Base-by-base conservation (phyloP, 805 yeast genomes). In the Wickerhamiella sorbophila region DNA sequence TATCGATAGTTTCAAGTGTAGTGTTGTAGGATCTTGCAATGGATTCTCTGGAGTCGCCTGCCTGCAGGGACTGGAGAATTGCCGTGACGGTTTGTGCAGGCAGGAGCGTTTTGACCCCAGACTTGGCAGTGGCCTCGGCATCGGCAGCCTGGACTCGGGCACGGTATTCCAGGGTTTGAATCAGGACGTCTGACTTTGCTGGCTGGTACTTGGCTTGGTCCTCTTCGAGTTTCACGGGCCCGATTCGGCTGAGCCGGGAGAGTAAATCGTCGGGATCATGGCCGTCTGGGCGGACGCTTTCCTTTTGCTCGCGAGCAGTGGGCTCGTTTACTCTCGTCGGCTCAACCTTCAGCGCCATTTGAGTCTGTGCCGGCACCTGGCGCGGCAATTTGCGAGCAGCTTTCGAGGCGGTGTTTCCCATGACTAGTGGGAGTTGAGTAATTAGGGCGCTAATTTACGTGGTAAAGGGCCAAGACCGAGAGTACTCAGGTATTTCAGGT, bases 211-310 rank as follows among this genome's bases (percentile, higher is more conserved):
- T n/a, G 10, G 31, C 36, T 5, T 39, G 36, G 20, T 35, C 14
- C 5, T 43, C 45, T n/a, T 27, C 41, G 32, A 33, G 43, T 32
- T 48, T 36, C 8, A 50, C 55, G 2, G 46, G 49, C 1, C 58
- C 58, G 26, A 54, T 41, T 21, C 47, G 44, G 20, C 33, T 38
- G 32, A 54, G 44, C 12, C 58, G 36, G 9, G 44, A 42, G 2
- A 50, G 48, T 4, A 53, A 39, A n/a, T 34, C 44, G 12, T 44
- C 44, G n/a, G 42, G 45, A 17, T 48, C 48, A 21, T 6, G 60
- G 68, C 8, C 80, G 76, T 53, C 67, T 66, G 45, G 42, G 18
- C 38, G 27, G 10, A 8, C 29, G 12, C 12, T 24, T 24, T 24
- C 10, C 12, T 6, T 6, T 5, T 5, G 29, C 5, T 20, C 12